phyloP scores from a whole-genome alignment of 2,329 filamentous ascomycete species.

The Lasiodiplodia sp. region DNA sequence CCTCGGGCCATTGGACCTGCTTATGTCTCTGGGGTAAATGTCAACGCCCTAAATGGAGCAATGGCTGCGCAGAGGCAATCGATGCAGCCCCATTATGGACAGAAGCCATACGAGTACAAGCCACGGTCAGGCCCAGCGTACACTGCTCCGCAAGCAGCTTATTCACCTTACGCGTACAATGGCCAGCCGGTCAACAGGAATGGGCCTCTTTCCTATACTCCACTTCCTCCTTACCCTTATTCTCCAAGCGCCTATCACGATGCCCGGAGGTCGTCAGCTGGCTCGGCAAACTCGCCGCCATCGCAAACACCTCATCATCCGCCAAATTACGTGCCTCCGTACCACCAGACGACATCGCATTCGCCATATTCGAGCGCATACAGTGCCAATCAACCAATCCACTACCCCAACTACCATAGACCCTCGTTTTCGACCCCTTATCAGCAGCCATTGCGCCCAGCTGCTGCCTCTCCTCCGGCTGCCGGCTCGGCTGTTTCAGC shows the following conservation, averaged over 20 bases:
- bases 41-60: constrained; percentile 29
- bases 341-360: constrained; percentile 12
- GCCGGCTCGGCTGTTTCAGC: constrained; percentile 1
- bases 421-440: constrained; percentile 20
- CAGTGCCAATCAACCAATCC: neutral
- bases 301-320: neutral
- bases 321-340: constrained; percentile 11
- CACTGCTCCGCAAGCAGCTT: neutral
- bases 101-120: constrained; percentile 30
- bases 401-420: constrained; percentile 26
- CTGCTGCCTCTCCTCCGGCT: constrained; percentile 2
- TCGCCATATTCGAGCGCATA: constrained; percentile 13
- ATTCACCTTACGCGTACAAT: neutral
- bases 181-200: constrained; percentile 13
- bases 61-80: constrained; percentile 29
- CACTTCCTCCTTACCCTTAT: constrained; percentile 25
- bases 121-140: constrained; percentile 9
- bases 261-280: constrained; percentile 5
- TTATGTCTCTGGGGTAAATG: constrained; percentile 23
- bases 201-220: neutral
- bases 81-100: constrained; percentile 17
- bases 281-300: neutral
- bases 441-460: neutral
- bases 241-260: neutral
- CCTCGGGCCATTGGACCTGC: neutral